Conservation (phyloP, 2,329 filamentous ascomycete species). For the Paraconiothyrium sp. region DNA sequence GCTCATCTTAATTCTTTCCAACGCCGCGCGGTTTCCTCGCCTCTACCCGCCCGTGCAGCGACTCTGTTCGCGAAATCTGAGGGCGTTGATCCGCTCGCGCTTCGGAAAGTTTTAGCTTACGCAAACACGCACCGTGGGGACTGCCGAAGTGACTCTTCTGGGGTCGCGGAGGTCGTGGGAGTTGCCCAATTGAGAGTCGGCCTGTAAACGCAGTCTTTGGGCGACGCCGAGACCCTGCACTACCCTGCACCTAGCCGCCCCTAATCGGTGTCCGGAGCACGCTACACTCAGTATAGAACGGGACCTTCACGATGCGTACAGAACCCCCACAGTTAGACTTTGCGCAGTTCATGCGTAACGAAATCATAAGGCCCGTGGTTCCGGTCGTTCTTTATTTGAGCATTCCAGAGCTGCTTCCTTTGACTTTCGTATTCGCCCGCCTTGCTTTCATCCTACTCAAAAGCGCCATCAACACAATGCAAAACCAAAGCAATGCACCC, state of each 20-base stretch:
- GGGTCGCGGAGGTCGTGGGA: conserved; percentile 10
- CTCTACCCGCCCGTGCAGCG: conserved; percentile 11
- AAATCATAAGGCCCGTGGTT: conserved; percentile 9
- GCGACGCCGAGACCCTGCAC: conserved; percentile 8
- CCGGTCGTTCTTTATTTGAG: neutral
- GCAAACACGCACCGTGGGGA: conserved; percentile 11
- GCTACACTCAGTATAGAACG: conserved; percentile 5
- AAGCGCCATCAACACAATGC: conserved; percentile 31
- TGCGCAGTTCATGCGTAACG: conserved; percentile 10
- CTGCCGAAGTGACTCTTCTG: conserved; percentile 1
- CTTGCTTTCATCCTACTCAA: conserved; percentile 23
- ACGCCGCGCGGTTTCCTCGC: conserved; percentile 1
- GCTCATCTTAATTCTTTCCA: neutral
- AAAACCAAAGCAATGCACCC: conserved; percentile 26
- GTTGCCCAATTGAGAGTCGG: conserved; percentile 4
- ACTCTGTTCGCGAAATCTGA: neutral
- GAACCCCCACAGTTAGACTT: conserved; percentile 6
- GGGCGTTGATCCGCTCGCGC: neutral
- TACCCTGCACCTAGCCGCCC: conserved; percentile 10
- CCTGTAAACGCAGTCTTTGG: neutral
- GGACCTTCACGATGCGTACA: conserved; percentile 12
- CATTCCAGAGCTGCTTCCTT: conserved; percentile 6
- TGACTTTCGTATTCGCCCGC: conserved; percentile 22
- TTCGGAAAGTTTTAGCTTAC: conserved; percentile 10
- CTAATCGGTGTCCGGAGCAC: conserved; percentile 12